Conservation (phyloP, 2,329 filamentous ascomycete genomes). For the Colletotrichum kahawae region DNA sequence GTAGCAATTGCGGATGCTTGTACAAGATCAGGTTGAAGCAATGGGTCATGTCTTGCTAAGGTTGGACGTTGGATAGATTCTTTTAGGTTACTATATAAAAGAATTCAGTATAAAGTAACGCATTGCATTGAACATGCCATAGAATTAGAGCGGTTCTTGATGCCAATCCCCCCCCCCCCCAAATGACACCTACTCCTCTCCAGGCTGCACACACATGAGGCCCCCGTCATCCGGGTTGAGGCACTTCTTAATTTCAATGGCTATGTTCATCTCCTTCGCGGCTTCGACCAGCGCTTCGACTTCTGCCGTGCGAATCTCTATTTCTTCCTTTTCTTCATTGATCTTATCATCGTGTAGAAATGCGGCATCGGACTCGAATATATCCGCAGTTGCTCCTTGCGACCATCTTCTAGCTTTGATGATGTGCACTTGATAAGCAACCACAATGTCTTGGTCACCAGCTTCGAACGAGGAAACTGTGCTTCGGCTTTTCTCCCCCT, state of each 20-base stretch:
- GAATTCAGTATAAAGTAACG: too few species aligned
- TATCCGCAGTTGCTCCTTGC: background rate
- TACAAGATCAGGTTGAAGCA: background rate
- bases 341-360: background rate
- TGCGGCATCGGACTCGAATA: background rate
- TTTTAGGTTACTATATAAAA: too few species aligned
- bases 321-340: background rate
- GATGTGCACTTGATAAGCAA: background rate
- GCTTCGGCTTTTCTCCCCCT: background rate
- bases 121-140: too few species aligned
- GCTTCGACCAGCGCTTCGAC: background rate
- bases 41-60: too few species aligned
- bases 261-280: background rate
- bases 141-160: too few species aligned
- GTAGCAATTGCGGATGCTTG: background rate
- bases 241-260: background rate
- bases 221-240: rapidly evolving
- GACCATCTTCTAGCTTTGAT: background rate
- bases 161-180: too few species aligned
- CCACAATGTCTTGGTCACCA: background rate
- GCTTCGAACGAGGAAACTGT: background rate
- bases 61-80: too few species aligned
- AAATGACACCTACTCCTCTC: background rate
- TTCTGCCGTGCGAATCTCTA: background rate
- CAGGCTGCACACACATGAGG: background rate